phyloP scores from a whole-genome alignment of 257 asterid genomes.

The Jacaranda mimosifolia region DNA sequence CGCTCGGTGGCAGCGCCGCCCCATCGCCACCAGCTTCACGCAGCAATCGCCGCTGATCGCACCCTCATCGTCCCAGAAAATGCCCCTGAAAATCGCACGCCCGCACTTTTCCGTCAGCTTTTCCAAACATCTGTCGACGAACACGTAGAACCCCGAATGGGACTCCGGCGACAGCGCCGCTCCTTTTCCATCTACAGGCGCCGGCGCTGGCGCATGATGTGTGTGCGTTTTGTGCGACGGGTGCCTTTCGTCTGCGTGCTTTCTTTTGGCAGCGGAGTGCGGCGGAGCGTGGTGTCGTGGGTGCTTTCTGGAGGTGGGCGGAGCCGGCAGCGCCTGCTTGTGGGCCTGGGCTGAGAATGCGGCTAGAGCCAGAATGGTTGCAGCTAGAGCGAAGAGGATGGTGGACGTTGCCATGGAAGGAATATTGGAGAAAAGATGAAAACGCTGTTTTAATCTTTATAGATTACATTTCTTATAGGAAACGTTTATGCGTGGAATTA shows the following conservation, averaged over 20 bases:
- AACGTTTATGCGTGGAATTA: not conserved
- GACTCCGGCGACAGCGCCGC: not conserved
- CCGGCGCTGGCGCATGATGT: not conserved
- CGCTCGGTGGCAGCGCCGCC: constrained; percentile 20
- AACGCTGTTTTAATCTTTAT: not conserved
- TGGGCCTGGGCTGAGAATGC: constrained; percentile 3
- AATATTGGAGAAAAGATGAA: not conserved
- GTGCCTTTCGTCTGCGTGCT: not conserved
- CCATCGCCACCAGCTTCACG: constrained; percentile 5
- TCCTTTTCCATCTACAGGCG: not conserved
- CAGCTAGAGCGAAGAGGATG: not conserved
- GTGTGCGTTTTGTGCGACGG: not conserved
- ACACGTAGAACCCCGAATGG: not conserved
- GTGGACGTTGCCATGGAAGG: not conserved
- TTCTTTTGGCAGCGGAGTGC: not conserved
- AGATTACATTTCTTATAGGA: not conserved
- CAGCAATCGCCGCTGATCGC: constrained; percentile 17
- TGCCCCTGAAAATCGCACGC: not conserved
- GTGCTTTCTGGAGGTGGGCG: not conserved
- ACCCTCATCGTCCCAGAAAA: not conserved
- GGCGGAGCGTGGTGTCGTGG: not conserved
- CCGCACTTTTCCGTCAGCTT: constrained; percentile 13
- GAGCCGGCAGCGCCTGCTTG: not conserved
- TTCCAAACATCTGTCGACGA: not conserved
- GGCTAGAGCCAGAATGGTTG: constrained; percentile 8